Conservation (phyloP, 2,329 filamentous ascomycete species). For the Neofusicoccum kwambonambiense region DNA sequence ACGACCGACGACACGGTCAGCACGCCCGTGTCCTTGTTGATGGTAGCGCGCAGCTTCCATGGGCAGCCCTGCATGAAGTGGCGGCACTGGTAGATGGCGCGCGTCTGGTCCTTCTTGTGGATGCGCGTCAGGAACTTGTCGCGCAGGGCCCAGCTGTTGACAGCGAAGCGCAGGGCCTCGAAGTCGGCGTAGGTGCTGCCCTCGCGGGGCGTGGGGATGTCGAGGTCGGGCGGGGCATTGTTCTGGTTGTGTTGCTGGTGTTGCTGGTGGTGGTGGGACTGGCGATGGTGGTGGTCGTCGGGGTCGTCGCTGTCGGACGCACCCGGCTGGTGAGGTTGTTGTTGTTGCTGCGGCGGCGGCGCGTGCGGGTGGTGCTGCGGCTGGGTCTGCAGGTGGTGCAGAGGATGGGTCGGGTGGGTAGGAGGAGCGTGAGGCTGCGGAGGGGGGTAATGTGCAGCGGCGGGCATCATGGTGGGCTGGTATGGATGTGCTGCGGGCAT, state of each 20-base stretch:
- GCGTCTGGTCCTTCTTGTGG: conserved; percentile 21
- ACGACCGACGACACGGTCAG: conserved; percentile 19
- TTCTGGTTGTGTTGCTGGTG: conserved; percentile 13
- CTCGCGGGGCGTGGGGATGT: conserved; percentile 20
- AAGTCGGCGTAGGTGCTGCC: conserved; percentile 20
- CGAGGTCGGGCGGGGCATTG: conserved; percentile 19
- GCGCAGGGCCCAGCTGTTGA: conserved; percentile 21
- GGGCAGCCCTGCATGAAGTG: conserved; percentile 18
- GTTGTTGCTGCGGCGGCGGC: conserved; percentile 8
- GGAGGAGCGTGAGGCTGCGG: conserved; percentile 10
- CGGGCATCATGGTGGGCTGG: conserved; percentile 18
- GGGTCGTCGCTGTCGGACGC: not conserved
- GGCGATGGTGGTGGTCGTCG: conserved; percentile 12
- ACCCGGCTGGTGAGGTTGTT: not conserved
- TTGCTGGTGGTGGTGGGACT: not conserved
- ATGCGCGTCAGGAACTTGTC: conserved; percentile 22
- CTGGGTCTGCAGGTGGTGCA: conserved; percentile 9
- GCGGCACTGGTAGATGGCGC: conserved; percentile 21
- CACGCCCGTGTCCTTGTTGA: conserved; percentile 18
- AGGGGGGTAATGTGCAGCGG: conserved; percentile 11
- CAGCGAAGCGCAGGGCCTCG: conserved; percentile 20
- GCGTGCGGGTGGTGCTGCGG: conserved; percentile 2
- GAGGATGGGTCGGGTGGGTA: conserved; percentile 7
- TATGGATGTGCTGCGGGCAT: conserved; percentile 16
- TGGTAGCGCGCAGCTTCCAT: conserved; percentile 21